These are phyloP conservation scores for Vickermania ingenoplastis DNA, from an alignment of 208 protist genomes.

Conservation along the genomic window DNA sequence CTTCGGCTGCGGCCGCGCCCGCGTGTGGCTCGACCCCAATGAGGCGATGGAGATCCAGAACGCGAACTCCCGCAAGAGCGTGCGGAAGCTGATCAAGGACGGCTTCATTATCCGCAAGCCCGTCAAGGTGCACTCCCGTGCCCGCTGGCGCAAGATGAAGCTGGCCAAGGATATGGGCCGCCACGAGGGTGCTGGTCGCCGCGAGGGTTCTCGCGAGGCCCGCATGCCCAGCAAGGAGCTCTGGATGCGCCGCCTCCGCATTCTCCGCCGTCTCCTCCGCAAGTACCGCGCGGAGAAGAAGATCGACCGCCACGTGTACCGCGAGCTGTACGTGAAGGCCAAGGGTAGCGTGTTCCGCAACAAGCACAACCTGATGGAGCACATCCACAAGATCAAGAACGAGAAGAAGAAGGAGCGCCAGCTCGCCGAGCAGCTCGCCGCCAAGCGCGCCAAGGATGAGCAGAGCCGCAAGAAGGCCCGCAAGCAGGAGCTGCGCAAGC, in stretches of 20 bases:
- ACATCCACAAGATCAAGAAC: constrained; percentile 98
- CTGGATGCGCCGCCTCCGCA: constrained; percentile 98
- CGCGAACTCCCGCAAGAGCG: constrained; percentile 95
- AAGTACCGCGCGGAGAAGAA: constrained; percentile 98
- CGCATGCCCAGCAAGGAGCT: constrained; percentile 95
- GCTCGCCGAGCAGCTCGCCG: constrained; percentile 85
- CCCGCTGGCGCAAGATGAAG: constrained; percentile 83
- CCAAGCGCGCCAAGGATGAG: constrained; percentile 58
- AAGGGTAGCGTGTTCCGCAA: constrained; percentile 99
- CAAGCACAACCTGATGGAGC: constrained; percentile 98
- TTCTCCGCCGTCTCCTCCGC: no score
- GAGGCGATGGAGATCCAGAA: constrained; percentile 96
- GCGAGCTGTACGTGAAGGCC: constrained; percentile 94
- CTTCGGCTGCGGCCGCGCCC: constrained; percentile 98
- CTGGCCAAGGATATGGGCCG: no score
- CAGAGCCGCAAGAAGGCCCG: constrained; percentile 61
- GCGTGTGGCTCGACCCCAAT: no score
- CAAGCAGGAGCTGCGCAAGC: constrained; percentile 66
- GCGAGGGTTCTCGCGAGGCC: constrained; percentile 95
- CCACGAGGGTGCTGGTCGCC: constrained; percentile 93
- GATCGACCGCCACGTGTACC: constrained; percentile 97
- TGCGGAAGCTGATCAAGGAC: constrained; percentile 96
- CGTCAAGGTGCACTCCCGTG: constrained; percentile 91
- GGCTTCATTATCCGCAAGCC: constrained; percentile 97
- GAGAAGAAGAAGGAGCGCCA: no score